These are phyloP conservation scores for Musa balbisiana DNA, from an alignment of 202 grass and related monocot genomes.

Conservation along the genomic window DNA sequence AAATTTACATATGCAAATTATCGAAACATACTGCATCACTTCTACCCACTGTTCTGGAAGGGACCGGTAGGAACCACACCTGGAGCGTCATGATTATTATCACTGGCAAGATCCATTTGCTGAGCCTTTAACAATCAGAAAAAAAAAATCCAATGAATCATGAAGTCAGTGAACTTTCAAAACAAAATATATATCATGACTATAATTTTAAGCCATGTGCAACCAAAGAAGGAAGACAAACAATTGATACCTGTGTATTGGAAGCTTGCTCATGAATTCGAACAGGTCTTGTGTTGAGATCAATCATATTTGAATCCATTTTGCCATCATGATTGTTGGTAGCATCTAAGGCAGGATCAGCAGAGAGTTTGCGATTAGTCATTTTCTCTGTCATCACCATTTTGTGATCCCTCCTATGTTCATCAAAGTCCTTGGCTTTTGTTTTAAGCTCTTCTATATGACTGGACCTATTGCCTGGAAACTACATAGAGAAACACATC, in stretches of 20 bases:
- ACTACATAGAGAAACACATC: constrained; percentile 35
- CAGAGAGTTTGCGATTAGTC: constrained; percentile 34
- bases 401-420: constrained; percentile 41
- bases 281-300: constrained; percentile 69
- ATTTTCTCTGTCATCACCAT: constrained; percentile 37
- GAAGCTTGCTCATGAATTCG: constrained; percentile 57
- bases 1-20: constrained; percentile 8
- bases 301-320: constrained; percentile 79
- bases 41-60: constrained; percentile 39
- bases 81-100: constrained; percentile 53
- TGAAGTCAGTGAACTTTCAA: not conserved
- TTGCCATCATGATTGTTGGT: constrained; percentile 44
- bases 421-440: constrained; percentile 42
- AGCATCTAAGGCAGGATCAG: constrained; percentile 38
- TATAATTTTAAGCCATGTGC: too few relatives aligned
- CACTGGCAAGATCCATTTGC: constrained; percentile 27
- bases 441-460: constrained; percentile 50
- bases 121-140: constrained; percentile 37
- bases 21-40: constrained; percentile 28
- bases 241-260: constrained; percentile 50
- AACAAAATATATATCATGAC: not conserved
- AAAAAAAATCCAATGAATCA: not conserved
- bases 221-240: not conserved
- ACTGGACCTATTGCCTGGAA: constrained; percentile 74
- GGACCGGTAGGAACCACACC: constrained; percentile 50